Evolutionary conservation across 352 stramenopile genomes (phyloP).

Genomic region (Phytophthora parvispora): DNA sequence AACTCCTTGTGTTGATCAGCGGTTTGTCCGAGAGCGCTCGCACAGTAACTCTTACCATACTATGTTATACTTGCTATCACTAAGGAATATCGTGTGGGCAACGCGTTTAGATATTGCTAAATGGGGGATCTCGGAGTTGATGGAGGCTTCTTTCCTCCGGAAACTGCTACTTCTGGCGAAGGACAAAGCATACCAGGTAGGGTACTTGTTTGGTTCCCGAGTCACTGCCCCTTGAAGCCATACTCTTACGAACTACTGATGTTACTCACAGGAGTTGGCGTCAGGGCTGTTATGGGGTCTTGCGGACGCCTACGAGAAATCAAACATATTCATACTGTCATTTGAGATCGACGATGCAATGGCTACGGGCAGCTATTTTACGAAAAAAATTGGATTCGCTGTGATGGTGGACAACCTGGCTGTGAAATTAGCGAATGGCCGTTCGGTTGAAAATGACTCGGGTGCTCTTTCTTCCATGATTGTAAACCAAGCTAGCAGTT

Average conservation of each 20-base stretch:
- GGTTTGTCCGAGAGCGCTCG: slow-evolving; percentile 22
- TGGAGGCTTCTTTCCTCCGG: slow-evolving; percentile 19
- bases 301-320: slow-evolving; percentile 26
- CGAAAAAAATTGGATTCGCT: slow-evolving; percentile 24
- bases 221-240: too few species aligned
- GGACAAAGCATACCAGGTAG: slow-evolving; percentile 24
- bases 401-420: slow-evolving; percentile 23
- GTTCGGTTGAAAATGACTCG: slow-evolving; percentile 20
- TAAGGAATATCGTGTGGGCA: slow-evolving; percentile 32
- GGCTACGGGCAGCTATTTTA: slow-evolving; percentile 4
- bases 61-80: slow-evolving; percentile 22
- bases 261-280: slow-evolving; percentile 14
- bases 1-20: slow-evolving; percentile 7
- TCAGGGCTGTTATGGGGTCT: slow-evolving; percentile 33
- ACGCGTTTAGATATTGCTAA: slow-evolving; percentile 10
- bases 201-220: background rate
- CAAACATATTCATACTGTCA: slow-evolving; percentile 18
- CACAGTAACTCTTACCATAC: slow-evolving; percentile 9
- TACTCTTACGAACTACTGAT: background rate
- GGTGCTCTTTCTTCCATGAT: slow-evolving; percentile 23
- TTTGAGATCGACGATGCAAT: slow-evolving; percentile 29
- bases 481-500: slow-evolving; percentile 2
- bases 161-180: slow-evolving; percentile 24
- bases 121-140: slow-evolving; percentile 24
- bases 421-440: slow-evolving; percentile 12